Base-by-base conservation (phyloP, 441 rosid species). In the Mallotus japonicus region DNA sequence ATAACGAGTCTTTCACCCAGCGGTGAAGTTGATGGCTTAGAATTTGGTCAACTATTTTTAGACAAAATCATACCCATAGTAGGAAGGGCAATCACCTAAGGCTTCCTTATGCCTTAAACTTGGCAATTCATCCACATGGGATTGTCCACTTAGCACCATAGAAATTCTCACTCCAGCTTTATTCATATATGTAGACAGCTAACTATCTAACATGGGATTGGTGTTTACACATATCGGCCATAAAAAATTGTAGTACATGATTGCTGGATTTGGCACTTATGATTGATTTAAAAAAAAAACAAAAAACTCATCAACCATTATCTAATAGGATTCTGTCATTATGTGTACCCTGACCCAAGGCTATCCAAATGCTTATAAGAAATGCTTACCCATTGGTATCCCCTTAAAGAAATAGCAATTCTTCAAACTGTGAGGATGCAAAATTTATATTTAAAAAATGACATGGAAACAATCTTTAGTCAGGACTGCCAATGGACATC, bases 201-300 rank as follows among this genome's bases (percentile, higher is more conserved):
- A 56, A 66, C 67, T 28, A 17, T 14, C 53, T 46, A 65, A n/a
- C 3, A 20, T 47, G 22, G 22, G 16, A 19, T 32, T 74, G 67
- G 22, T 9, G 2, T 57, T 14, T 34, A 9, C 13, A 34, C 4
- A 46, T 34, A 40, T n/a, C 49, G 16, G 49, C 14, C 60, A 0
- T 4, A 15, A 32, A 46, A 32, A 16, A 24, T 42, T 59, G 63
- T 3, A 59, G 32, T 32, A 19, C 6, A 40, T 68, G 73, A 63
- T 46, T 53, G 73, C 50, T 73, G 73, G 73, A 69, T 78, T 69
- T 67, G 74, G 55, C 62, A 66, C 61, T 44, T 49, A 32, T 17
- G n/a, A 37, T 24, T 61, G 12, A 19, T 24, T 24, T 24, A 24
- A 24, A 24, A 24, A 24, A 24, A 24, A n/a, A n/a, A n/a, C n/a